Conservation (phyloP, 306 rosid species). For the Prunus campanulata region DNA sequence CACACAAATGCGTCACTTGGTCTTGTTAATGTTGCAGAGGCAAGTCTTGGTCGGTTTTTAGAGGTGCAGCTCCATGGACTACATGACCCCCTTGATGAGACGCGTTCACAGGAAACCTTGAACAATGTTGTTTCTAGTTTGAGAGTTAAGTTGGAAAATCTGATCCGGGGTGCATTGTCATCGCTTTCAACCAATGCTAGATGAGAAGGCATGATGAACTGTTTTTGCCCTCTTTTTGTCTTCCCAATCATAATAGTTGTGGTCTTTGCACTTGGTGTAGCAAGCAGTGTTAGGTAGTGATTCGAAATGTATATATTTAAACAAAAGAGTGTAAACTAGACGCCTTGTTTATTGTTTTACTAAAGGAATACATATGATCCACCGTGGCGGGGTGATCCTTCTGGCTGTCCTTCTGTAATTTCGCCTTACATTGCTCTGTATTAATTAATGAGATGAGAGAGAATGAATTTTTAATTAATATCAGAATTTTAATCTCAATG, state of each 20-base stretch:
- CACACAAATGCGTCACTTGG: conserved; percentile 65
- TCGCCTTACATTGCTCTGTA: too few species aligned
- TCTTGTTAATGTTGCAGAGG: conserved; percentile 66
- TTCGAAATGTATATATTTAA: not conserved
- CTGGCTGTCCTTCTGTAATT: too few species aligned
- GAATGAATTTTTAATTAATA: too few species aligned
- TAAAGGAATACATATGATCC: not conserved
- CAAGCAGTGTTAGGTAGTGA: not conserved
- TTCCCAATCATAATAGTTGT: not conserved
- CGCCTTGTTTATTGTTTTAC: not conserved
- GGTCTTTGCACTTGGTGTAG: not conserved
- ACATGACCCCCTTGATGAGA: conserved; percentile 37
- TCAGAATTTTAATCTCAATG: too few species aligned
- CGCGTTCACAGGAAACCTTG: conserved; percentile 35
- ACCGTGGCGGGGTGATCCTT: not conserved
- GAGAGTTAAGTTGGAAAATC: conserved; percentile 49
- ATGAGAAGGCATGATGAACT: conserved; percentile 5
- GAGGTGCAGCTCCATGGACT: conserved; percentile 61
- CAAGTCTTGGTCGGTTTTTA: conserved; percentile 62
- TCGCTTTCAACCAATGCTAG: conserved; percentile 20
- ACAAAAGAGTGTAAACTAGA: not conserved
- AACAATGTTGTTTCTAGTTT: conserved; percentile 50
- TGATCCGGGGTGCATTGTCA: conserved; percentile 51
- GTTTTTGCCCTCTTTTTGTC: not conserved
- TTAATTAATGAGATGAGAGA: too few species aligned